Evolutionary conservation across 148 eudicot species (phyloP), one percentile per base, ranked within the genome.

Genomic region (Hydrangea macrophylla): DNA sequence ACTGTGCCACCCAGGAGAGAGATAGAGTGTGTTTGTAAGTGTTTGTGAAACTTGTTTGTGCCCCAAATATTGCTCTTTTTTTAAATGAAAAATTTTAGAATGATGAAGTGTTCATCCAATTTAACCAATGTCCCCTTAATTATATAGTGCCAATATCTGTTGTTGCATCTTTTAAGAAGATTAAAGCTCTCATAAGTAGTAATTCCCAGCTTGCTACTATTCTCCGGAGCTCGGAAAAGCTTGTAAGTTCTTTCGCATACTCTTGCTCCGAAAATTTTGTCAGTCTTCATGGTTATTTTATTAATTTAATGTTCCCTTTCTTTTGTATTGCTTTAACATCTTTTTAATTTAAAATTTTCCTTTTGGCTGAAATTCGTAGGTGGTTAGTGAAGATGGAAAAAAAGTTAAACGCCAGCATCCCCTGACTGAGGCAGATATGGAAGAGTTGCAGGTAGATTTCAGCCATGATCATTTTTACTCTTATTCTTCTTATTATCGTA

Each of bases 331-430:
- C 26, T 33, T 75, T n/a, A 68, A 28, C 22, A 5, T 55, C n/a
- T 60, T 51, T 51, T 17, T n/a, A 58, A 62, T 40, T 25, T 67
- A 30, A 64, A 58, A 20, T 58, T 45, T 36, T 56, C 35, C 24
- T 17, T 18, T 22, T 15, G 45, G 63, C 53, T 62, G 58, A 27
- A 37, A 45, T 15, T 62, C 44, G 23, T 75, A 94, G 99, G 90
- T 83, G 69, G 97, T 94, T 75, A 94, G 93, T 83, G 97, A 91
- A 55, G 99, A 94, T 79, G 97, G 97, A 62, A 91, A 87, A 78
- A 94, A 91, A 76, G 96, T 94, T 63, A 87, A 74, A 76, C 97
- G 99, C 26, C 67, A 69, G 65, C 78, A 85, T 74, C 97, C 92
- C n/a, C 60, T 94, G 65, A 75, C 96, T 75, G 79, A 78, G 68